Base-by-base conservation (phyloP, 176 grass and related monocot species). In the Phyllostachys edulis region DNA sequence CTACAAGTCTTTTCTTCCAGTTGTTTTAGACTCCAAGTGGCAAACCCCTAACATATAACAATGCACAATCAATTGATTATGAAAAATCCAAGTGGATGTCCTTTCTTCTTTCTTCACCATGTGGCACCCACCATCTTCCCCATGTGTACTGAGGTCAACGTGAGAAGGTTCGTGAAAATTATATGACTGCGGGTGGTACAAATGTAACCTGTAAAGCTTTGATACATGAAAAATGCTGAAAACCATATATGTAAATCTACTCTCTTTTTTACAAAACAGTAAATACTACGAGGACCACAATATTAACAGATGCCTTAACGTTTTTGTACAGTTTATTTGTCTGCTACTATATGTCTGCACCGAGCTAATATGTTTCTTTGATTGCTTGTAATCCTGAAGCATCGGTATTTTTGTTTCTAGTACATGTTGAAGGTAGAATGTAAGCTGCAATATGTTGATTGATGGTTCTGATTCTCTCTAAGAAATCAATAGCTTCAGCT, bases 1-100 rank as follows among this genome's bases (percentile, higher is more conserved):
- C 94, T 18, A 96, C 94, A 59, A 93, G 94, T 86, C 88, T 96
- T 47, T 96, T 96, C 79, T 96, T 96, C 86, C 94, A 96, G 84
- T 85, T 96, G 79, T 96, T 93, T 84, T 96, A 95, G 14, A 81
- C 62, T 32, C 23, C 66, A 78, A 73, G 59, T 23, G 67, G 41
- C 6, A 62, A 84, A 75, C 62, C 21, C 5, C 84, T 90, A 84
- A 90, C 89, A 60, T 60, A 49, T 84, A 90, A 80, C 80, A 74
- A 64, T 79, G 79, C 34, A 69, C 40, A 69, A 75, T 61, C 68
- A 79, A 60, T 79, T 41, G 49, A 40, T 62, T 90, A 52, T 63
- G 27, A 71, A 78, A 74, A 67, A 41, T 73, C 56, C 4, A 10
- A 56, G 49, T 86, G 69, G 59, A 85, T 34, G 41, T 68, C 68